Evolutionary conservation across 345 rosid species (phyloP), one percentile per base, ranked within the genome.

Genomic region (Aquilaria yunnanensis): DNA sequence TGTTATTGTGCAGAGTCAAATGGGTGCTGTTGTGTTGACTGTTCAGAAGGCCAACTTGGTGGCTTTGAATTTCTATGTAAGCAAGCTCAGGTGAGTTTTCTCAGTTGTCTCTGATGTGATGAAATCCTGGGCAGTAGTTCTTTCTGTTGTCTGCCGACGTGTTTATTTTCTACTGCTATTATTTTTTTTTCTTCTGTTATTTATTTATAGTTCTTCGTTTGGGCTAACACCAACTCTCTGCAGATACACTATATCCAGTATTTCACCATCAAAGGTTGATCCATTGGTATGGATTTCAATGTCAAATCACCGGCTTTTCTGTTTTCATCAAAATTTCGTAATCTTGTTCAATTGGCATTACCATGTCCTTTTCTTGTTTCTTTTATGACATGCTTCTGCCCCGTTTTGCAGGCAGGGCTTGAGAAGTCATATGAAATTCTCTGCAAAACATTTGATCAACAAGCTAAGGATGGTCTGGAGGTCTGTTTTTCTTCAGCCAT

Each of bases 51-150:
- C 88, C 45, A 94, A 94, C 66, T 51, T 66, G 29, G 67, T 61
- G 57, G 99, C 97, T n/a, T 79, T 88, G 88, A 70, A 75, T 50
- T 90, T 94, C 81, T 94, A 94, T 70, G 75, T 77, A 62, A 77
- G 70, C 72, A 94, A 86, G 83, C 78, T 94, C 67, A 76, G 96
- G 98, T 89, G 79, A 76, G 65, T 49, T 43, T 48, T 14, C 58
- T 23, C 14, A 3, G 14, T 12, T 34, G 33, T 62, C 23, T 29
- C 49, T 51, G 23, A 23, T 23, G 23, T 23, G 23, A 23, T 23
- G 23, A 23, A 23, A 23, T 23, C 23, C 23, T 23, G 23, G 23
- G 23, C 23, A 23, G 23, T 23, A 23, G 23, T 23, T 23, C 23
- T 23, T 23, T 23, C 23, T 23, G 23, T 23, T 23, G 23, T 23